Base-by-base conservation (phyloP, 2,329 filamentous ascomycete species). In the Scedosporium aurantiacum region DNA sequence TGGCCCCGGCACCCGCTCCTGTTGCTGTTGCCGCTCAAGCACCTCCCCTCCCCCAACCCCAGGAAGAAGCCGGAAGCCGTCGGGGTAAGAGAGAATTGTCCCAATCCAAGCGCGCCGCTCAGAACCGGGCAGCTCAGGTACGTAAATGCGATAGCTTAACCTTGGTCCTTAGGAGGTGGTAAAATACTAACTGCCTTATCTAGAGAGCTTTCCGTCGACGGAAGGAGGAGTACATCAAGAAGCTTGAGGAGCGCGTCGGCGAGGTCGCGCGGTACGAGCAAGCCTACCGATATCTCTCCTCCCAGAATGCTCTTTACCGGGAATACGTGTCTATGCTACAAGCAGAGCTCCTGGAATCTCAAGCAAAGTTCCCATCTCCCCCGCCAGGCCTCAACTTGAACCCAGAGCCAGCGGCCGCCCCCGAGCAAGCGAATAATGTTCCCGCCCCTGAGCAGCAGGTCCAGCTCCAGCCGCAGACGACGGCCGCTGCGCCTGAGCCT, bases 151-250 rank as follows among this genome's bases (percentile, higher is more conserved):
- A n/a, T 12, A 25, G 4, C 23, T 18, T 37, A 8, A 8, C 25
- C 16, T 32, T 18, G 41, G 41, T 18, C 28, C 28, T 28, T 32
- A 32, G 7, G 28, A 8, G 7, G 32, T 10, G 32, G 2, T 14
- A 16, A 32, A 25, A 47, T n/a, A 37, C 58, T 60, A n/a, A 60
- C 28, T 21, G 14, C 10, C 25, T 18, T 60, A 23, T 60, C 66
- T 68, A 99, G 93, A 86, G 94, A 72, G 94, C 94, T 50, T 99
- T 99, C 76, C 90, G 94, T 50, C 92, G 97, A 76, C 89, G 94
- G 65, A 99, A 99, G 73, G 94, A 99, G 75, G 90, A 90, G 55
- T 97, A 99, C 73, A 99, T 99, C 74, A 96, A 96, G 78, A 95
- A 96, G 73, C 82, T 99, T 5, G 94, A 99, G 75, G 89, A 94